Conservation (phyloP, 768 basidiomycete species). For the Tylopilus intermedius region DNA sequence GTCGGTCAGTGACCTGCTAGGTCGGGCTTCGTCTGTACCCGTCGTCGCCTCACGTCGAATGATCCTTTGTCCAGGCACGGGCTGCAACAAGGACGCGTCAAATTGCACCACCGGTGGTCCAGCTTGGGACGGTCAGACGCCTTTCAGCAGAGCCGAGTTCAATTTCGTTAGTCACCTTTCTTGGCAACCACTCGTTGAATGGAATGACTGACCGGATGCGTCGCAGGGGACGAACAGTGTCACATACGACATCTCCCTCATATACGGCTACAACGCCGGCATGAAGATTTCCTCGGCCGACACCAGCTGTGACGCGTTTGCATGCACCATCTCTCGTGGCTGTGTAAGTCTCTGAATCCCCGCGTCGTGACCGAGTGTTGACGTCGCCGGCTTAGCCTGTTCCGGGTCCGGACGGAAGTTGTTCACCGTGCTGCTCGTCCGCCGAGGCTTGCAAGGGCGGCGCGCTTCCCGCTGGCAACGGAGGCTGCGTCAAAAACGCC, state of each 20-base stretch:
- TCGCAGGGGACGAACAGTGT: background rate
- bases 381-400: slow-evolving; percentile 7
- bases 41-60: background rate
- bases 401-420: background rate
- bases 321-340: slow-evolving; percentile 15
- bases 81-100: slow-evolving; percentile 12
- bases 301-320: slow-evolving; percentile 12
- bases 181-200: background rate
- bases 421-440: background rate
- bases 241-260: slow-evolving; percentile 21
- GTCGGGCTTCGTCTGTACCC: too few species aligned
- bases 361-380: background rate
- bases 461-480: background rate
- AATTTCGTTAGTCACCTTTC: background rate
- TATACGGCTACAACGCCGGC: slow-evolving; percentile 14
- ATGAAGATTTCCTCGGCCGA: slow-evolving; percentile 19
- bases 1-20: slow-evolving; percentile 8
- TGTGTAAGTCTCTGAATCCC: slow-evolving; percentile 10
- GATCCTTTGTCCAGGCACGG: slow-evolving; percentile 11
- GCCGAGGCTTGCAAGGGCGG: background rate
- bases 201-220: too few species aligned
- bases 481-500: background rate
- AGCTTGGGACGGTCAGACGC: slow-evolving; percentile 18
- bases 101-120: slow-evolving; percentile 20
- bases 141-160: slow-evolving; percentile 5